Percentiles rank a stretch among this genome's conserved stretches.
Evolutionary conservation across 176 grass and related monocot species (phyloP).

Genomic region (Carex littledalei): DNA sequence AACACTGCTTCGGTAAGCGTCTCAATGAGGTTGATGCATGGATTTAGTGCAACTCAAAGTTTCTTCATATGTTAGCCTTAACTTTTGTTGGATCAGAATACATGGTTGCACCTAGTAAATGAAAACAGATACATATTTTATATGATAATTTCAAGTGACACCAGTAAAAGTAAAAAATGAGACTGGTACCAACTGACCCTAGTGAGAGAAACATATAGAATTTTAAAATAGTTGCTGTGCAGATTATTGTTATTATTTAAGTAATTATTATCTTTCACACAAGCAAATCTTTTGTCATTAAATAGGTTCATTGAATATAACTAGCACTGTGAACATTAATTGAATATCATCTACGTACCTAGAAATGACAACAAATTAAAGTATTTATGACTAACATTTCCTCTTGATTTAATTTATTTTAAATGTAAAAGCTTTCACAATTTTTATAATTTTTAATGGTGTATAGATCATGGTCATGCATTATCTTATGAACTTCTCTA

Average conservation of each 20-base stretch:
- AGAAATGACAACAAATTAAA: background rate
- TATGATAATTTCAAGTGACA: too few relatives aligned
- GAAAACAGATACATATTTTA: background rate
- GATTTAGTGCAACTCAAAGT: background rate
- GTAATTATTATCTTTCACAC: background rate
- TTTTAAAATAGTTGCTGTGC: background rate
- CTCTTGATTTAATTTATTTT: background rate
- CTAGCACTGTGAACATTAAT: background rate
- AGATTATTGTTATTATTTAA: background rate
- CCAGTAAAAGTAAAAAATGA: too few relatives aligned
- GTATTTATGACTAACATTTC: background rate
- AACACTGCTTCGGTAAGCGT: background rate
- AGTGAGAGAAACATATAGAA: background rate
- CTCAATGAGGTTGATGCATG: background rate
- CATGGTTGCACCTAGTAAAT: background rate
- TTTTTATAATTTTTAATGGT: background rate
- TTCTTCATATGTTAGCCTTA: background rate
- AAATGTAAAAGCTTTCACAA: background rate
- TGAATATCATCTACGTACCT: background rate
- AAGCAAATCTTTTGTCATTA: background rate
- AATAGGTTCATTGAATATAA: background rate
- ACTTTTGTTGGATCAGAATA: background rate
- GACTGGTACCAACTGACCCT: background rate
- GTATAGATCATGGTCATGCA: background rate
- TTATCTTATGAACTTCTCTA: background rate